Conservation (phyloP, 257 asterid genomes). For the Nicotiana tabacum region DNA sequence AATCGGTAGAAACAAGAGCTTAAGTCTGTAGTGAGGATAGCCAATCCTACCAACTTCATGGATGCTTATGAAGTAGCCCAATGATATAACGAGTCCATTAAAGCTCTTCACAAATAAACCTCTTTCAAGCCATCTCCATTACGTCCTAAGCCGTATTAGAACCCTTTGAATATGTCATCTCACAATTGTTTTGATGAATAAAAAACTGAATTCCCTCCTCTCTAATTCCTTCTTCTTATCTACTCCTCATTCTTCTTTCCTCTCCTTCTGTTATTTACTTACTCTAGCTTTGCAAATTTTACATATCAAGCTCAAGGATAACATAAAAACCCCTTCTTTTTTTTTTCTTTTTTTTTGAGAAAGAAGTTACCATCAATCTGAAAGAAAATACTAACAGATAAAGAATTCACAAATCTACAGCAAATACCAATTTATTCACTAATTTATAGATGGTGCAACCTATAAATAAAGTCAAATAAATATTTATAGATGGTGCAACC, state of each 20-base stretch:
- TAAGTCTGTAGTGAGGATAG: slow-evolving; percentile 5
- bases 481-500: background rate
- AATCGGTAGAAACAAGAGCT: background rate
- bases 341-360: background rate
- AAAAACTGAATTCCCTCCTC: background rate
- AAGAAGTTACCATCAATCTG: background rate
- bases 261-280: background rate
- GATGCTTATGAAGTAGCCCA: background rate
- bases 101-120: background rate
- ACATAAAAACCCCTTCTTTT: background rate
- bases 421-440: background rate
- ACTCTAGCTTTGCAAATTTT: background rate
- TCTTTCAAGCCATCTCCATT: background rate
- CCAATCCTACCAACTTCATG: background rate
- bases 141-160: background rate
- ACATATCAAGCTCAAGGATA: background rate
- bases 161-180: background rate
- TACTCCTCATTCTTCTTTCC: background rate
- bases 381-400: background rate
- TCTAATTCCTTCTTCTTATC: background rate
- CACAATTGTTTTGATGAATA: background rate
- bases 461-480: background rate
- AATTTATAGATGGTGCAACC: background rate
- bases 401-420: background rate
- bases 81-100: background rate